Conservation (phyloP, 768 basidiomycete species). For the Calocybe gangraenosa region DNA sequence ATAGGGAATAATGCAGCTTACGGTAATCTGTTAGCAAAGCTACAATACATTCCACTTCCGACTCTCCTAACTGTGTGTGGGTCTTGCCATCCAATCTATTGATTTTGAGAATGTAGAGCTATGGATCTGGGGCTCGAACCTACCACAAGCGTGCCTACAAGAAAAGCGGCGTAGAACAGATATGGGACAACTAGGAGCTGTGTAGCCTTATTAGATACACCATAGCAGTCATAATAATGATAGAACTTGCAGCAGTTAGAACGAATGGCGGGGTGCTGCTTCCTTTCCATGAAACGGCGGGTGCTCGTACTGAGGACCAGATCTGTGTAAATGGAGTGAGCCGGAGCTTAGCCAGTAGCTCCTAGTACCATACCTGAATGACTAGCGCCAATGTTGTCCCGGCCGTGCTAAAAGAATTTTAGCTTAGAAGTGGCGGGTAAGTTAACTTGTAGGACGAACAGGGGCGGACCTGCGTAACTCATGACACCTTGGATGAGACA, state of each 20-base stretch:
- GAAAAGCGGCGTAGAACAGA: constrained; percentile 14
- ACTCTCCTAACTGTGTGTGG: constrained; percentile 13
- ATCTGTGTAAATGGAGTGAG: constrained; percentile 9
- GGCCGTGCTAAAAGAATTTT: constrained; percentile 13
- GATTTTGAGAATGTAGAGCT: background rate
- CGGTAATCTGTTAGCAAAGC: constrained; percentile 10
- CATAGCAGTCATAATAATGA: background rate
- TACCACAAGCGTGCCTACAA: constrained; percentile 18
- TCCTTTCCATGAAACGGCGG: constrained; percentile 5
- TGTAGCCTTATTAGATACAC: background rate
- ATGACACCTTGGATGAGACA: constrained; percentile 22
- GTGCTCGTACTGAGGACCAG: constrained; percentile 19
- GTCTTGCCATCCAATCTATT: constrained; percentile 15
- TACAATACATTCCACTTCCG: constrained; percentile 23
- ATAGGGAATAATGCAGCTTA: background rate
- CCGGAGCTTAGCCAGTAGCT: too few relatives aligned
- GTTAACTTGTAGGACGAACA: background rate
- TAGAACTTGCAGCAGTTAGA: constrained; percentile 5
- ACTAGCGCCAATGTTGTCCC: constrained; percentile 21
- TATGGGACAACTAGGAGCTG: constrained; percentile 21
- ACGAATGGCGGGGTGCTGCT: background rate
- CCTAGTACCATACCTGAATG: constrained; percentile 11
- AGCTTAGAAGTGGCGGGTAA: background rate
- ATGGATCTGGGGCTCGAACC: background rate
- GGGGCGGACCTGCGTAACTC: constrained; percentile 20